Conservation (phyloP, 2,329 filamentous ascomycete genomes). For the Calycina herbarum region DNA sequence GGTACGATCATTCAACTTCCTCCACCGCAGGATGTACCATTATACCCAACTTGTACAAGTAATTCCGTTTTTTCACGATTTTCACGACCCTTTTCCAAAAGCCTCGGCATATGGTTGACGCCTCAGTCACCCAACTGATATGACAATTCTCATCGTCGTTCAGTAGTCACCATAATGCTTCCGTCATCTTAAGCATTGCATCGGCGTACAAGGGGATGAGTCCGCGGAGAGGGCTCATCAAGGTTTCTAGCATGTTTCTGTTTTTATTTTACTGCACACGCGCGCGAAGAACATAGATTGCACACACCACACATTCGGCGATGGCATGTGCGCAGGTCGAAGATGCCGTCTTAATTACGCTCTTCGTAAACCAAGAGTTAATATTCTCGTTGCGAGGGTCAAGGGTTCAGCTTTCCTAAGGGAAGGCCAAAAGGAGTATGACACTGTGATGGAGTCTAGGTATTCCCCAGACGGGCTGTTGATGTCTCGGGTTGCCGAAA, state of each 20-base stretch:
- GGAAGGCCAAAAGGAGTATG: neutral
- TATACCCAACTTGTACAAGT: conserved; percentile 35
- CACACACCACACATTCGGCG: conserved; percentile 36
- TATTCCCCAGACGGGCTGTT: conserved; percentile 1
- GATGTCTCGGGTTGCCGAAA: conserved; percentile 7
- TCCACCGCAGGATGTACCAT: conserved; percentile 34
- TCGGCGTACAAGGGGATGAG: conserved; percentile 34
- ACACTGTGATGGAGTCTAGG: neutral
- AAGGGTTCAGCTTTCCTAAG: conserved; percentile 7
- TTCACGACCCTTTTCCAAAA: conserved; percentile 36
- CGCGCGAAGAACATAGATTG: conserved; percentile 37
- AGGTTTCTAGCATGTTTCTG: conserved; percentile 34
- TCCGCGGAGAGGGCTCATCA: conserved; percentile 21
- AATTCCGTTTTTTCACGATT: conserved; percentile 34
- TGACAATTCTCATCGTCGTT: conserved; percentile 27
- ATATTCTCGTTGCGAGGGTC: conserved; percentile 13
- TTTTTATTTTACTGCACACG: conserved; percentile 19
- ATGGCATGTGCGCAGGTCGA: conserved; percentile 46
- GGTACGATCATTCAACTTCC: conserved; percentile 33
- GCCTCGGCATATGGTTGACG: conserved; percentile 26
- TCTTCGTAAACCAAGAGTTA: conserved; percentile 16
- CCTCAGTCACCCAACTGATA: conserved; percentile 17
- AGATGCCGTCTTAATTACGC: conserved; percentile 44
- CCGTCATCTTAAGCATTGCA: conserved; percentile 36
- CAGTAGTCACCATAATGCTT: conserved; percentile 29